Conservation (phyloP, 257 asterid genomes). For the Solanum infundibuliforme region DNA sequence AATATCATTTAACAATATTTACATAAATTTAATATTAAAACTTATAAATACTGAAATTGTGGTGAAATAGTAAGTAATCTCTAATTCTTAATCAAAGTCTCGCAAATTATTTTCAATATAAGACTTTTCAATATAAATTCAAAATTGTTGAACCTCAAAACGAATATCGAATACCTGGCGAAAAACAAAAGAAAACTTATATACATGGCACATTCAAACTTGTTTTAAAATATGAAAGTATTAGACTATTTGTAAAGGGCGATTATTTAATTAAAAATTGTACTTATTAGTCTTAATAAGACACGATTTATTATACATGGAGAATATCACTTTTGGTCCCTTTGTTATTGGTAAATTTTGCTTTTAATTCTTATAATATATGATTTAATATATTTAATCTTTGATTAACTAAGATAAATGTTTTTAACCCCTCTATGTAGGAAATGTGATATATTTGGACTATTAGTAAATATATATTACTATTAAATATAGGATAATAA, state of each 20-base stretch:
- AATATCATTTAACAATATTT: not conserved
- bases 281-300: not conserved
- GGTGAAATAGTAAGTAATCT: too few species aligned
- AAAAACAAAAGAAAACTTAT: too few species aligned
- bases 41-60: too few species aligned
- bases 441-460: not conserved
- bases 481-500: too few species aligned
- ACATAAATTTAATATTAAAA: too few species aligned
- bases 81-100: too few species aligned
- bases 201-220: not conserved
- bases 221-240: not conserved
- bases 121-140: fast-evolving
- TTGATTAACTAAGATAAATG: fast-evolving
- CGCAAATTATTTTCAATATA: fast-evolving
- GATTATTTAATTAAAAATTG: not conserved
- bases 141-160: not conserved
- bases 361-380: too few species aligned
- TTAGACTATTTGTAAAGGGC: not conserved
- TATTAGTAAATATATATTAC: not conserved
- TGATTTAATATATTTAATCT: too few species aligned
- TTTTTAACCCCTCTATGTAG: too few species aligned
- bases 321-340: not conserved
- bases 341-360: too few species aligned
- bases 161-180: fast-evolving
- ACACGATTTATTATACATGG: not conserved